A percentile compares a stretch with the other conserved stretches of the same genome.
These are phyloP conservation scores for Calonectria pauciramosa DNA, from an alignment of 2,329 filamentous ascomycete species.

Conservation along the genomic window DNA sequence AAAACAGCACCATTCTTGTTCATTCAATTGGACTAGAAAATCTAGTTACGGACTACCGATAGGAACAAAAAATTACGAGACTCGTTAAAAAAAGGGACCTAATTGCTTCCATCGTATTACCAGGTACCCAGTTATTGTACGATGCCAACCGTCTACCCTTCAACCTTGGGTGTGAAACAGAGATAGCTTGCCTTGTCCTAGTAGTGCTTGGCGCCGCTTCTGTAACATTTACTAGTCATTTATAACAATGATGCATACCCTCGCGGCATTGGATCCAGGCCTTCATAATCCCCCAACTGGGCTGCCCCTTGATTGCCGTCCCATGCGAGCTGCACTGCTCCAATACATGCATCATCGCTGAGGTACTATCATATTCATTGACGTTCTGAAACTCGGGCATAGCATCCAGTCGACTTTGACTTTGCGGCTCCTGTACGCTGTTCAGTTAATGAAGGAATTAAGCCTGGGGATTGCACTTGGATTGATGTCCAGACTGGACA, in stretches of 20 bases:
- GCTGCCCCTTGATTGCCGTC: background rate
- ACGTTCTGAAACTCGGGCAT: too few relatives aligned
- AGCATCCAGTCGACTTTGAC: background rate
- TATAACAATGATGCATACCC: background rate
- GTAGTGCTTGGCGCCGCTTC: background rate
- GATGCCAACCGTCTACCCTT: background rate
- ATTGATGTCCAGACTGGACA: too few relatives aligned
- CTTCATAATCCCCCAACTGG: background rate
- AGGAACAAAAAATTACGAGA: background rate
- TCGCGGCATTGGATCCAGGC: background rate
- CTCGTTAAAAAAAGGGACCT: background rate
- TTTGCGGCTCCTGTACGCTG: too few relatives aligned
- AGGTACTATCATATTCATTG: too few relatives aligned
- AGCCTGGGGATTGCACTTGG: too few relatives aligned
- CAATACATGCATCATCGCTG: background rate
- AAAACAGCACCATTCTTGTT: background rate
- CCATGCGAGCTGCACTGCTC: background rate
- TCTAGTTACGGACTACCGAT: background rate
- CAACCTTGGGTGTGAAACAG: background rate
- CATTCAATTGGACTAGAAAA: too few relatives aligned
- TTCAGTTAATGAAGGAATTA: too few relatives aligned
- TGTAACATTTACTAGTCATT: background rate
- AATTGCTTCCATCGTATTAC: background rate
- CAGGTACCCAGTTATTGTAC: background rate
- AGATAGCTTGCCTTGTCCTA: background rate